A percentile compares a stretch with the other conserved stretches of the same genome.
Evolutionary conservation across 2,329 filamentous ascomycete species (phyloP).

Genomic region (Zymoseptoria crescenta): DNA sequence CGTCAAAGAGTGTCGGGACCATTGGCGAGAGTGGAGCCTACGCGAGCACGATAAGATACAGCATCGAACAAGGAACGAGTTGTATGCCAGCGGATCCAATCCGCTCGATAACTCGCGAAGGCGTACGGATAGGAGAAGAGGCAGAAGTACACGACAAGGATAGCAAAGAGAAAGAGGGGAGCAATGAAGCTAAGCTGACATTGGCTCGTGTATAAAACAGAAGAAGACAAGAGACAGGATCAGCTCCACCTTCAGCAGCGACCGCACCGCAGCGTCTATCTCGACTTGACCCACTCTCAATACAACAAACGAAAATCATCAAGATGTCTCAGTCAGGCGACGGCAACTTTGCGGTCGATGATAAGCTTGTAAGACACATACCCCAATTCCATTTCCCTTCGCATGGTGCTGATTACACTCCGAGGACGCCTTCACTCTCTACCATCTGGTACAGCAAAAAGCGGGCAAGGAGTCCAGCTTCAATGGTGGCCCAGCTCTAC

Average conservation of each 20-base stretch:
- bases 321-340: conserved; percentile 13
- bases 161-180: background rate
- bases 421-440: conserved; percentile 26
- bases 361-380: conserved; percentile 19
- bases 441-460: conserved; percentile 22
- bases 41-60: background rate
- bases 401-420: conserved; percentile 15
- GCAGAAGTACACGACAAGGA: background rate
- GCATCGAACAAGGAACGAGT: no score
- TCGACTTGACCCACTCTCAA: background rate
- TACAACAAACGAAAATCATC: background rate
- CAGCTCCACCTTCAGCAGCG: background rate
- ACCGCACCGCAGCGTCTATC: background rate
- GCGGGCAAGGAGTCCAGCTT: conserved; percentile 1
- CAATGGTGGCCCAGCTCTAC: conserved; percentile 44
- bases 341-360: conserved; percentile 17
- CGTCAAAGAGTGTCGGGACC: background rate
- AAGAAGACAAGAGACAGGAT: background rate
- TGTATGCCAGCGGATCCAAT: no score
- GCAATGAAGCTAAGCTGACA: background rate
- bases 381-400: conserved; percentile 7
- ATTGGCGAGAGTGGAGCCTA: background rate
- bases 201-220: background rate
- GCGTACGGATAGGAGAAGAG: background rate
- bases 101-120: background rate